Base-by-base conservation (phyloP, 805 yeast genomes). In the Torulaspora gathmanii region DNA sequence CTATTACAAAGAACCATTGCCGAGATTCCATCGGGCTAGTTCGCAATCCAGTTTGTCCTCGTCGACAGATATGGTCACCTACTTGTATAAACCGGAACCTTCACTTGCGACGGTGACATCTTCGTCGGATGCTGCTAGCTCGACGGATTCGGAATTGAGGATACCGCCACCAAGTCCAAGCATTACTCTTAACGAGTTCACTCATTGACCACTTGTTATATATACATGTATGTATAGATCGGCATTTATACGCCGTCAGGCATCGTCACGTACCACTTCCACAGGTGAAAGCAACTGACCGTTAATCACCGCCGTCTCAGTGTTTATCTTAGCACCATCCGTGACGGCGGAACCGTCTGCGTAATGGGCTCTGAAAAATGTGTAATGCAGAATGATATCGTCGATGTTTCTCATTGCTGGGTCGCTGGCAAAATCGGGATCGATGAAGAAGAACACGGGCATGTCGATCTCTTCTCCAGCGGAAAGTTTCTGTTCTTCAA, bases 381-480 rank as follows among this genome's bases (percentile, higher is more conserved):
- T 86, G 66, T 91, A 91, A 68, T 91, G 95, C 58, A 93, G 75
- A 9, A 89, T 87, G 37, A 91, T 78, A 64, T 90, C 96, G 55
- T 88, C 90, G 33, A 90, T 82, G 58, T 87, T 85, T 65, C 90
- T 79, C 95, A 93, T 87, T 27, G 80, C 74, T 4, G 99, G 97
- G 62, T 90, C 98, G 47, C 82, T 80, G 36, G 93, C 93, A 66
- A 85, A 91, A 54, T 90, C 98, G 0, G 98, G 98, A 63, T 90
- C 98, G 36, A 90, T 86, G 66, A 90, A 90, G 76, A 90, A 93
- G 70, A 93, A 93, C 7, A 93, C 87, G 0, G 99, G 99, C 99
- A 93, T 93, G 63, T 93, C 99, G 13, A 93, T 95, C 63, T 93
- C 97, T 68, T 93, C 99, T 7, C 97, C 97, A 2, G 97, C 96